Evolutionary conservation across 495 filamentous ascomycete genomes (phyloP), one percentile per base, ranked within the genome.

Genomic region (Xylaria curta): DNA sequence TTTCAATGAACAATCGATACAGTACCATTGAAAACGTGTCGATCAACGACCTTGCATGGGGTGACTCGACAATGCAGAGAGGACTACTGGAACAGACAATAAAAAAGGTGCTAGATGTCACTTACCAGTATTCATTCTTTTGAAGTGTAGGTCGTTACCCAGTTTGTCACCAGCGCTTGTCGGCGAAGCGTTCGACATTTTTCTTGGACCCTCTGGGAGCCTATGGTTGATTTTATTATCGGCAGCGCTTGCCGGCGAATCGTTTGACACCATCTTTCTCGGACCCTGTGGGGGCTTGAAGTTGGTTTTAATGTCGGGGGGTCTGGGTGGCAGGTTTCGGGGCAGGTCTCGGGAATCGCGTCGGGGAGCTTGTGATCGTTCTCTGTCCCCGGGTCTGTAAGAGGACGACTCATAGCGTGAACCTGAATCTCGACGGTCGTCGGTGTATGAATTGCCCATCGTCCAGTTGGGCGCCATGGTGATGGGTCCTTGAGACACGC

Each of bases 181-280:
- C 42, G 75, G 68, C 15, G 77, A 77, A 36, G 51, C 68, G 40
- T 58, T 65, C 10, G 69, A 69, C 28, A 65, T 68, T 4, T 51
- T 66, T 33, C 68, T 64, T 33, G 72, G 36, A 3, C 56, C 66
- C 19, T 64, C 65, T 0, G 28, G 28, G 28, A 31, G 28, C 28
- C 28, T 31, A 31, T 31, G 28, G 28, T 31, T 31, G 28, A 31
- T 31, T 31, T 31, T 31, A 31, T 44, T 53, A 0, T 63, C 73
- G 15, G 46, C 3, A 10, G 46, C 62, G 69, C 75, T 73, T 26
- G 71, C 38, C 42, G 75, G 68, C 15, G 77, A 77, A 38, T 42
- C 66, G 40, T 53, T 65, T 15, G 69, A 70, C 28, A 65, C 66
- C 7, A 65, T 68, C 7, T 58, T 66, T 33, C 68, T 64, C 28